Evolutionary conservation across 805 yeast genomes (phyloP).

Genomic region (Wickerhamia fluorescens): DNA sequence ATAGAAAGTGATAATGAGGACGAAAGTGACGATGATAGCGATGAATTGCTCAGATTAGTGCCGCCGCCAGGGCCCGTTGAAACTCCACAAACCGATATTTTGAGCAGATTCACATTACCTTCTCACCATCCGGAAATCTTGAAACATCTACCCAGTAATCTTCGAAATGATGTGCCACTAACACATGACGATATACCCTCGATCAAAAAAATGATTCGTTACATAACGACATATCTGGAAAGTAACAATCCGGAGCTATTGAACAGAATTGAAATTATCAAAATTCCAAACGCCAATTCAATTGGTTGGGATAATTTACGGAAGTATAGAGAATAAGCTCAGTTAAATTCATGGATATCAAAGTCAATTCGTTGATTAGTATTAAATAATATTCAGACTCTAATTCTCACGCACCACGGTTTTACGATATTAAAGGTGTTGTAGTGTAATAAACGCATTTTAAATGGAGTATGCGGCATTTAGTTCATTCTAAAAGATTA

Average conservation of each 20-base stretch:
- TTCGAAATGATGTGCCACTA: constrained; percentile 4
- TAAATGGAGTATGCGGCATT: too few relatives aligned
- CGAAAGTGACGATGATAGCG: constrained; percentile 8
- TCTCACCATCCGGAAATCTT: constrained; percentile 25
- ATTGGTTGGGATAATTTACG: constrained; percentile 39
- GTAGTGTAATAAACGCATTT: too few relatives aligned
- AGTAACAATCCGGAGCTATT: constrained; percentile 24
- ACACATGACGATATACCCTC: constrained; percentile 8
- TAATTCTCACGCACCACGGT: too few relatives aligned
- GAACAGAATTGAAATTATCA: constrained; percentile 32
- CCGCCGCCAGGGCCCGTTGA: constrained; percentile 14
- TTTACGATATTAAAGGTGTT: too few relatives aligned
- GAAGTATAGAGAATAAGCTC: constrained; percentile 21
- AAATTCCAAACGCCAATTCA: constrained; percentile 36
- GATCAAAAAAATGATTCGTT: constrained; percentile 29
- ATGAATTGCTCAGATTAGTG: constrained; percentile 5
- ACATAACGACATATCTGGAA: constrained; percentile 24
- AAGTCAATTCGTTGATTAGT: too few relatives aligned
- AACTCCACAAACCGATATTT: constrained; percentile 15
- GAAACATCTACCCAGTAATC: constrained; percentile 25
- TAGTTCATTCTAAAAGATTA: too few relatives aligned
- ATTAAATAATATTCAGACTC: too few relatives aligned
- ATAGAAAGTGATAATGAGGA: constrained; percentile 3
- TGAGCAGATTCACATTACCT: constrained; percentile 27
- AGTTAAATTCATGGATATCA: too few relatives aligned